Evolutionary conservation across 441 rosid genomes (phyloP).

Genomic region (Omphalea diandra): DNA sequence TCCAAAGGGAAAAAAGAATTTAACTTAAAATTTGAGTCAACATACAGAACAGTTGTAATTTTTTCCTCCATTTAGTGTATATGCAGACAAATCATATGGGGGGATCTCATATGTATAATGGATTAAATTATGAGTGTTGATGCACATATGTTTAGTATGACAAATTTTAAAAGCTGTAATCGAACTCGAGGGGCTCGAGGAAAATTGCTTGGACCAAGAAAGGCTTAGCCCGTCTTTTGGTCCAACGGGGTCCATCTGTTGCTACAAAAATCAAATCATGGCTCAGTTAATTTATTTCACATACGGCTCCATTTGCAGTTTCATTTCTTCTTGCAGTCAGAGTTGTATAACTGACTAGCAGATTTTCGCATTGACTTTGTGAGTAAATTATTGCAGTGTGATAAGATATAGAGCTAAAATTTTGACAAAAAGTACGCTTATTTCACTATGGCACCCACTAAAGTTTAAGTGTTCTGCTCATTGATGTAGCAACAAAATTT

Average conservation of each 20-base stretch:
- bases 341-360: neutral
- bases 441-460: neutral
- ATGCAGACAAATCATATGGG: too few relatives aligned
- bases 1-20: too few relatives aligned
- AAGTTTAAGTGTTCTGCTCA: neutral
- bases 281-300: neutral
- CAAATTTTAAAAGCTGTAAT: neutral
- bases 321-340: neutral
- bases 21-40: too few relatives aligned
- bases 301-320: conserved; percentile 8
- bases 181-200: neutral
- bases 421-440: neutral
- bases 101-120: too few relatives aligned
- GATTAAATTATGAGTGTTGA: too few relatives aligned
- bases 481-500: neutral
- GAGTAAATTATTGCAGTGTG: neutral
- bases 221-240: neutral
- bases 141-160: too few relatives aligned
- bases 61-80: too few relatives aligned
- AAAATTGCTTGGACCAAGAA: neutral
- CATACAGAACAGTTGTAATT: too few relatives aligned
- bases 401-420: neutral
- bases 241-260: neutral
- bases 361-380: neutral
- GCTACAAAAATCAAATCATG: neutral